phyloP scores from a whole-genome alignment of 2,329 filamentous ascomycete genomes.

The Aspergillus ochraceoroseus region DNA sequence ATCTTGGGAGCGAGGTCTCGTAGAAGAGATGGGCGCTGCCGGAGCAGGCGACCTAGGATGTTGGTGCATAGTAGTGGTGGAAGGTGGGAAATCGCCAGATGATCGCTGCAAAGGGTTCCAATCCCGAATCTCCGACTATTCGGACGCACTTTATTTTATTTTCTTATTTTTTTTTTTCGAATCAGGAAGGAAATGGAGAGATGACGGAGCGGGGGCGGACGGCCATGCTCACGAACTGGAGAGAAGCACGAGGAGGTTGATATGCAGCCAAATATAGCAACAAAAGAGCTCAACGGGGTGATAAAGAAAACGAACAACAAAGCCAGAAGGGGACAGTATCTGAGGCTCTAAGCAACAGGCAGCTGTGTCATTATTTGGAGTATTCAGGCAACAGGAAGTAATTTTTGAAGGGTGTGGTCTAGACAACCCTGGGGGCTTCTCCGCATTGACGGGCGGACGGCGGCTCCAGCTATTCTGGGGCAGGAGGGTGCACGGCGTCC shows the following conservation, averaged over 20 bases:
- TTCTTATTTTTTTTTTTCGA: too few relatives aligned
- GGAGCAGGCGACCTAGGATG: constrained; percentile 71
- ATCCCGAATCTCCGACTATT: constrained; percentile 12
- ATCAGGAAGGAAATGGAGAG: constrained; percentile 36
- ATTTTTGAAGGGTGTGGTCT: constrained; percentile 28
- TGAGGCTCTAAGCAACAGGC: constrained; percentile 16
- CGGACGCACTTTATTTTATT: constrained; percentile 10
- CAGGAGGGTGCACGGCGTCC: constrained; percentile 26
- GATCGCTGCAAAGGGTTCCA: background rate
- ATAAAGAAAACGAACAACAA: constrained; percentile 9
- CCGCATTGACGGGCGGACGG: constrained; percentile 34
- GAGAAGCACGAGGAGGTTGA: constrained; percentile 5
- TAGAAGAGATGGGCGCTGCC: constrained; percentile 66
- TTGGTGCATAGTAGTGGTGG: constrained; percentile 69
- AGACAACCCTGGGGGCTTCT: constrained; percentile 37
- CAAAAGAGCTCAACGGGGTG: constrained; percentile 13
- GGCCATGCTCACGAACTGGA: constrained; percentile 40
- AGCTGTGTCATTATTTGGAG: constrained; percentile 26
- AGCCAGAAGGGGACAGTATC: constrained; percentile 16
- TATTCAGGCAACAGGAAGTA: constrained; percentile 26
- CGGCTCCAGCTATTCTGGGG: constrained; percentile 24
- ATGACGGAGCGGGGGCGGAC: constrained; percentile 28
- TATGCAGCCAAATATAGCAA: constrained; percentile 3
- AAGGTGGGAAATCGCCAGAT: background rate
- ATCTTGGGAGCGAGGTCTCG: constrained; percentile 69